Evolutionary conservation across 2,329 filamentous ascomycete genomes (phyloP).

Genomic region (Exophiala aquamarina): DNA sequence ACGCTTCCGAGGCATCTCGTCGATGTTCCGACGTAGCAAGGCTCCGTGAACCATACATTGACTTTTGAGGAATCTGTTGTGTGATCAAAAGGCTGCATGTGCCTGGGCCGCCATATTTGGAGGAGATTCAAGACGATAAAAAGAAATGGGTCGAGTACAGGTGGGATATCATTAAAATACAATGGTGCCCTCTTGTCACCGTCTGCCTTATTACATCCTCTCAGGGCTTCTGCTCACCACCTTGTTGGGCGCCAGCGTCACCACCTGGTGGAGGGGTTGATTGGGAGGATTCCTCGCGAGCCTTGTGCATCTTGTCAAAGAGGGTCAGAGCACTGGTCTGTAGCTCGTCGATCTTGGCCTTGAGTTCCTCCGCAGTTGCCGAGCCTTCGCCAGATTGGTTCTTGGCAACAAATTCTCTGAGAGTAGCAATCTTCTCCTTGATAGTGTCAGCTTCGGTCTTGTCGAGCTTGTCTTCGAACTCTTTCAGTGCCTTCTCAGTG

Average conservation of each 20-base stretch:
- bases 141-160: conserved; percentile 23
- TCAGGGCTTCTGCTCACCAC: conserved; percentile 48
- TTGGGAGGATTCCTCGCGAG: conserved; percentile 65
- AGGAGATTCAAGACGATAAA: neutral
- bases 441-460: conserved; percentile 92
- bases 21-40: no score
- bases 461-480: conserved; percentile 93
- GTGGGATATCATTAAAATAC: conserved; percentile 31
- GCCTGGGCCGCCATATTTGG: conserved; percentile 6
- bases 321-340: conserved; percentile 93
- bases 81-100: neutral
- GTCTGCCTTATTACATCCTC: conserved; percentile 34
- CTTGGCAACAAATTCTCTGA: conserved; percentile 90
- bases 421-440: conserved; percentile 83
- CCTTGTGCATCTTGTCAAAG: conserved; percentile 99
- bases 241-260: conserved; percentile 27
- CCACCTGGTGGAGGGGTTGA: conserved; percentile 46
- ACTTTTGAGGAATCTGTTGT: no score
- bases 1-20: no score
- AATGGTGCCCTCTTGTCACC: conserved; percentile 11
- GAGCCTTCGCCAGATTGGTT: conserved; percentile 88
- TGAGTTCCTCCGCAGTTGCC: conserved; percentile 86
- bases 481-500: conserved; percentile 96
- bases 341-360: conserved; percentile 98
- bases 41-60: no score